Evolutionary conservation across 1,284 basidiomycete genomes (phyloP).

Genomic region (Ceratobasidium sp.): DNA sequence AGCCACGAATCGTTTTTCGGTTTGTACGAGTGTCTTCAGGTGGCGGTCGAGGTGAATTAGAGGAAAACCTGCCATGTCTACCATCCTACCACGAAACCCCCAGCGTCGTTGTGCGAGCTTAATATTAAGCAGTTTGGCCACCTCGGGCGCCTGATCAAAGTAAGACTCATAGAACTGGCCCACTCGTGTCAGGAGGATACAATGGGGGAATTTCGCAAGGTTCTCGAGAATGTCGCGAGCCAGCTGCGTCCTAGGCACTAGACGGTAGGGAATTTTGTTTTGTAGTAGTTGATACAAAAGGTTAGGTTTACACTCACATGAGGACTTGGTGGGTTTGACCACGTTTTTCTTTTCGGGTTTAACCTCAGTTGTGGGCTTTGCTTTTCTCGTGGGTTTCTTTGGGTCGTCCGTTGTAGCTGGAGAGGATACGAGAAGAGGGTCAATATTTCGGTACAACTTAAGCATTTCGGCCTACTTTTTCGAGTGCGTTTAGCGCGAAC

Average conservation of each 20-base stretch:
- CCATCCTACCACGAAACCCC: slow-evolving; percentile 66
- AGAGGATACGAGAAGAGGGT: neutral
- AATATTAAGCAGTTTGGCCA: slow-evolving; percentile 83
- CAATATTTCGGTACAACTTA: neutral
- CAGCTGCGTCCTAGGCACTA: slow-evolving; percentile 59
- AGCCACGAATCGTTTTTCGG: slow-evolving; percentile 87
- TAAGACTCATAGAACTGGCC: slow-evolving; percentile 99
- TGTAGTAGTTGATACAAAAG: neutral
- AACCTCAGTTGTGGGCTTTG: neutral
- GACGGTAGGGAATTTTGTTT: neutral
- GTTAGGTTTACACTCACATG: neutral
- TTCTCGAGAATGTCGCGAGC: slow-evolving; percentile 80
- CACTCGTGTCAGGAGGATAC: slow-evolving; percentile 89
- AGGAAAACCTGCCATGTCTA: slow-evolving; percentile 93
- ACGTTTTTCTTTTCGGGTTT: slow-evolving; percentile 6
- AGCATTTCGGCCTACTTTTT: neutral
- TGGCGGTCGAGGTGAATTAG: slow-evolving; percentile 87
- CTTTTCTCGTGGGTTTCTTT: neutral
- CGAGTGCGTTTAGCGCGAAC: neutral
- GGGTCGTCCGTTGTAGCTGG: neutral
- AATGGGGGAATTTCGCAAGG: slow-evolving; percentile 84
- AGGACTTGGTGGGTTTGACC: slow-evolving; percentile 3
- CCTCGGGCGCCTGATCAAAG: slow-evolving; percentile 88
- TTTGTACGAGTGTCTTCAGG: slow-evolving; percentile 86
- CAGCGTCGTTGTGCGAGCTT: slow-evolving; percentile 82